Percentiles rank a stretch among this genome's conserved stretches.
Evolutionary conservation across 805 yeast genomes (phyloP).

Genomic region (Wickerhamiella domercqiae): DNA sequence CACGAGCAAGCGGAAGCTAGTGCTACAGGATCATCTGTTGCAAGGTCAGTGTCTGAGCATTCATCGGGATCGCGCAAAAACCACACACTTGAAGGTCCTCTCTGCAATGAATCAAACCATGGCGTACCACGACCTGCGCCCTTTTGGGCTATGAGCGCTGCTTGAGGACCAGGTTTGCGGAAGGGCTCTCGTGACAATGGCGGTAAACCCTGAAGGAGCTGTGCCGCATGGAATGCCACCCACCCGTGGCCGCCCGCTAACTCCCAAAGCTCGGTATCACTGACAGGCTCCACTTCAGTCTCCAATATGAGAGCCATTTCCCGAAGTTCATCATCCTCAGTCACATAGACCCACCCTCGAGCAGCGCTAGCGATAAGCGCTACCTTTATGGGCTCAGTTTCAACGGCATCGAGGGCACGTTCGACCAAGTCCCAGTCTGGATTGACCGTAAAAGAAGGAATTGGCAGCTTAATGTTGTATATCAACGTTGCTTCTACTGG

Average conservation of each 20-base stretch:
- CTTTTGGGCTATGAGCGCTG: slow-evolving; percentile 13
- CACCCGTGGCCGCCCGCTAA: not conserved
- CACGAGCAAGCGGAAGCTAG: not conserved
- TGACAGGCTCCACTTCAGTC: not conserved
- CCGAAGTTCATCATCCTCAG: not conserved
- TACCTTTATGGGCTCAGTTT: not conserved
- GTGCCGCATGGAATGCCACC: slow-evolving; percentile 9
- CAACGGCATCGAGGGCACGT: not conserved
- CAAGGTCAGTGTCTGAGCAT: not conserved
- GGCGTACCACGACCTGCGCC: slow-evolving; percentile 2
- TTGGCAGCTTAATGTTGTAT: slow-evolving; percentile 1
- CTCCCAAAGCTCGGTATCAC: slow-evolving; percentile 2
- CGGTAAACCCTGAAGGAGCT: not conserved
- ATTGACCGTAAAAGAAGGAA: not conserved
- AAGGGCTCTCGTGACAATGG: slow-evolving; percentile 3
- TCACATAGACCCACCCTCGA: not conserved
- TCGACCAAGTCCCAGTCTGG: not conserved
- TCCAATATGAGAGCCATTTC: not conserved
- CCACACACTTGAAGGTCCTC: too few relatives aligned
- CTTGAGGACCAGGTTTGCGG: slow-evolving; percentile 4
- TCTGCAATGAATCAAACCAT: slow-evolving; percentile 12
- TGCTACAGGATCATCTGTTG: not conserved
- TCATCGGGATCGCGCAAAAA: too few relatives aligned
- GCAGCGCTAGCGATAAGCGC: slow-evolving; percentile 3
- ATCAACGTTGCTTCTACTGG: not conserved